phyloP scores from a whole-genome alignment of 1,284 basidiomycete genomes.

The Coniophora puteana region DNA sequence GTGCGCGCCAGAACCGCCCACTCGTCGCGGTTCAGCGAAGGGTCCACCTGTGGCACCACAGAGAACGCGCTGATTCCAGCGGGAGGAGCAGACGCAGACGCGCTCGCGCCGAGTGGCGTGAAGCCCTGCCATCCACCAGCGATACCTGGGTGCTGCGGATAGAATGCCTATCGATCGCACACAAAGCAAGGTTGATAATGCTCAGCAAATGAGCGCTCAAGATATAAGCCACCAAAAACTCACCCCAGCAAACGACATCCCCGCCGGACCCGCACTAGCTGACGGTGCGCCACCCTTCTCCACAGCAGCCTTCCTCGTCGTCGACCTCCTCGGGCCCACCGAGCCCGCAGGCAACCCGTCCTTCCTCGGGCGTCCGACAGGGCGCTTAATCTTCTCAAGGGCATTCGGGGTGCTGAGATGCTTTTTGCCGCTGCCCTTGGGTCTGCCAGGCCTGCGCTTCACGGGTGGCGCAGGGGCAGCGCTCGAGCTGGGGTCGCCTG shows the following conservation, averaged over 20 bases:
- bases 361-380: constrained; percentile 53
- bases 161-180: constrained; percentile 23
- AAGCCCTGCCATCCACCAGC: constrained; percentile 28
- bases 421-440: constrained; percentile 55
- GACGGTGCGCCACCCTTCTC: no score
- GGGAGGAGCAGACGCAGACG: constrained; percentile 33
- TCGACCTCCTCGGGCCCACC: constrained; percentile 31
- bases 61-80: constrained; percentile 20
- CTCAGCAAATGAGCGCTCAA: constrained; percentile 4
- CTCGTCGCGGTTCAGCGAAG: constrained; percentile 50
- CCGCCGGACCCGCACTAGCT: constrained; percentile 19
- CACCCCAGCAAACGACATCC: constrained; percentile 27
- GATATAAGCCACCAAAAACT: constrained; percentile 7
- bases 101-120: constrained; percentile 16
- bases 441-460: constrained; percentile 50
- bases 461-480: constrained; percentile 21
- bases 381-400: constrained; percentile 43
- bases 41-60: constrained; percentile 22
- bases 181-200: not conserved
- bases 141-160: constrained; percentile 29
- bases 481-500: no score
- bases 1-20: constrained; percentile 56
- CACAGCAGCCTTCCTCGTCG: constrained; percentile 37
- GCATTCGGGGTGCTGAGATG: constrained; percentile 31
- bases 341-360: constrained; percentile 56